Base-by-base conservation (phyloP, 2,329 filamentous ascomycete species). In the Drechslera avenae region DNA sequence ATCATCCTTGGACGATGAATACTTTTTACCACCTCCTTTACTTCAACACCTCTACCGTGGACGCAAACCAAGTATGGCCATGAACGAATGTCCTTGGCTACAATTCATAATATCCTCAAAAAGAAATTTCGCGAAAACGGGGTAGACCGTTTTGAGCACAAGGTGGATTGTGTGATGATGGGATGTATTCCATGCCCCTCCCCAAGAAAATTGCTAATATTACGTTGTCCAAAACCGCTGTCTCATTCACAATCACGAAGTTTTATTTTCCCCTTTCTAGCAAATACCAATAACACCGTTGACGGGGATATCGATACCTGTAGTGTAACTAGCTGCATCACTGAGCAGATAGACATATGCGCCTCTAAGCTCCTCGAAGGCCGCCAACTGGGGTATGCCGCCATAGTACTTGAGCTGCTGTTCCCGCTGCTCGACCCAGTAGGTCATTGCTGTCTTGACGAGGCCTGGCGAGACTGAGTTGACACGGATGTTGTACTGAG, bases 331-430 rank as follows among this genome's bases (percentile, higher is more conserved):
- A n/a, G 78, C 77, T 7, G 76, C 75, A 49, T 84, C 81, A 48
- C 75, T 79, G n/a, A 84, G 63, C 48, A 84, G 63, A 56, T 83
- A 84, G 4, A 83, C 80, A 57, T 83, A 84, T 1, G 81, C 81
- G 12, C 81, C 81, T 2, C 81, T 80, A 2, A 84, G 67, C 66
- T 84, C 81, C 55, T 80, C 75, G 0, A 79, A 77, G 39, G 80
- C 75, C 0, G 81, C 82, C 31, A 84, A 57, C 21, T 81, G 70
- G 9, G 80, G 81, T 74, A 84, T 83, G 3, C 81, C 81, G 3
- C 81, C 80, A 58, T 83, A 83, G 61, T 84, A 83, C 67, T 82
- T 78, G 72, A 84, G 76, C 70, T 84, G 80, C 54, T 76, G 70
- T 49, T 80, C 78, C 82, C 81, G 72, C n/a, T 75, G 75, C 50